Base-by-base conservation (phyloP, 495 filamentous ascomycete genomes). In the Barbatosphaeria neglecta region DNA sequence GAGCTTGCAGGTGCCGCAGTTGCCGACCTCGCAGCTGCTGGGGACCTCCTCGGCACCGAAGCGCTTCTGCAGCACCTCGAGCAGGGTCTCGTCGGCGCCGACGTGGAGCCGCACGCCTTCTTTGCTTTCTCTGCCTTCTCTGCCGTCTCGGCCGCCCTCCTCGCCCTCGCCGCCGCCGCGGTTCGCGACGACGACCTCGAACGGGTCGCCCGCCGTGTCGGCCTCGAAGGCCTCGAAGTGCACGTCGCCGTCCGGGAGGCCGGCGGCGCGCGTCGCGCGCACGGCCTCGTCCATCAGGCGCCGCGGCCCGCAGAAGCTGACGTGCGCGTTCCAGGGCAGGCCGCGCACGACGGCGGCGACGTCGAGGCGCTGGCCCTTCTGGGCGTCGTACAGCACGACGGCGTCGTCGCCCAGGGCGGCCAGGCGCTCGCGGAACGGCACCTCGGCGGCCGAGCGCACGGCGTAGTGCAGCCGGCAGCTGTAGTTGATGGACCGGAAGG, bases 1-100 rank as follows among this genome's bases (percentile, higher is more conserved):
- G 17, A 81, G 64, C 48, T 56, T 62, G 53, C 76, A 81, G n/a
- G 75, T 78, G 3, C 75, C 76, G 45, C 77, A 81, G 52, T 78
- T 81, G 0, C 76, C 77, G 5, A 72, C 70, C 57, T 73, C 70
- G 57, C 76, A 81, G 41, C 70, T 74, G 25, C 61, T 70, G 22
- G 67, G 66, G 0, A 77, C 64, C 15, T 56, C 52, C 0, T 57
- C 62, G 17, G 63, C 62, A 2, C 53, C 68, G 45, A 72, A 70
- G 13, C 61, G 44, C 22, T 43, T 51, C 46, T 61, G 56, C 24
- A 74, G 47, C 11, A 64, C 61, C 50, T 73, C 66, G 4, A 74
- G 54, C 7, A 74, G 47, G 11, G 61, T 69, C 52, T 74, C 67
- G 22, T 72, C 69, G 27, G 52, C 58, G 22, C 55, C 60, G 0